Conservation (phyloP, 208 protist genomes). For the Leishmania turanica region DNA sequence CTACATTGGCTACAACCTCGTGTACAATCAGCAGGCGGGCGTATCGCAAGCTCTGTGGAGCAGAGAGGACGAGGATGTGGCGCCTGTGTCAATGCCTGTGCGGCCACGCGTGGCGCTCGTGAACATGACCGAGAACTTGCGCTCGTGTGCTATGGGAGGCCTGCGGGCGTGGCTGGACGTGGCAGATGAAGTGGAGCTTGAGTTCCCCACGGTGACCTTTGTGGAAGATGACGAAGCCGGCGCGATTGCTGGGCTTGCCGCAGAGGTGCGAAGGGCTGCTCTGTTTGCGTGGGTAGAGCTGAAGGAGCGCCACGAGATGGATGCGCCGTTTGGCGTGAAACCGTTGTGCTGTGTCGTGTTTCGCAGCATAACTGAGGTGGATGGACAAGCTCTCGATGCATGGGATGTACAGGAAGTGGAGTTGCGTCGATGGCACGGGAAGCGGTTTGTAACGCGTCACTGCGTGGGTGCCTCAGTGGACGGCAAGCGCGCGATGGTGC, state of each 20-base stretch:
- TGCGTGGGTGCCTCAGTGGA: constrained; percentile 74
- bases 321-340: background rate
- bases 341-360: constrained; percentile 45
- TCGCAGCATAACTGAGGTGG: constrained; percentile 42
- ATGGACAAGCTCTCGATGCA: constrained; percentile 48
- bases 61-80: background rate
- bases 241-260: constrained; percentile 29
- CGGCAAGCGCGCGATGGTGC: constrained; percentile 49
- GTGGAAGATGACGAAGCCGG: constrained; percentile 54
- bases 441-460: constrained; percentile 47
- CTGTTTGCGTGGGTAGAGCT: constrained; percentile 57
- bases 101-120: constrained; percentile 43
- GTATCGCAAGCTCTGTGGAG: constrained; percentile 55
- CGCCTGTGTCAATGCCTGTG: background rate
- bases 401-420: constrained; percentile 39
- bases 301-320: background rate
- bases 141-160: constrained; percentile 18
- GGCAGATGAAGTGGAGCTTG: constrained; percentile 32
- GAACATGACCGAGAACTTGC: constrained; percentile 51
- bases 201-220: constrained; percentile 57
- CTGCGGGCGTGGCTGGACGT: constrained; percentile 35
- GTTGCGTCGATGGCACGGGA: constrained; percentile 36
- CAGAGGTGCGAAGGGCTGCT: constrained; percentile 38
- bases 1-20: constrained; percentile 49
- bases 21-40: constrained; percentile 17